Percentiles rank a stretch among this genome's conserved stretches.
These are phyloP conservation scores for Hypomontagnella submonticulosa DNA, from an alignment of 495 filamentous ascomycete genomes.

Conservation along the genomic window DNA sequence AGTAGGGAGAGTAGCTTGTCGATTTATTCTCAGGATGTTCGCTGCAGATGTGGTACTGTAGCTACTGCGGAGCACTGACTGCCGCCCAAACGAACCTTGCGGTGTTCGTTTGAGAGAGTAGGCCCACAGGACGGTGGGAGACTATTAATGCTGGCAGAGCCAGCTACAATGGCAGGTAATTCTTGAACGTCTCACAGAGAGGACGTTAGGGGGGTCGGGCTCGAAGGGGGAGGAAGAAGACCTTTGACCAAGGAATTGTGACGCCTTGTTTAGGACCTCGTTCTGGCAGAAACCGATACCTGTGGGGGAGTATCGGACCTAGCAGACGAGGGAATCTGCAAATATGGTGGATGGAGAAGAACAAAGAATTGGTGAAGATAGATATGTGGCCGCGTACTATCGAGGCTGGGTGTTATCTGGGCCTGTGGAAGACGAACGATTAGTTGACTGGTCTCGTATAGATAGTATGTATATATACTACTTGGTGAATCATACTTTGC, in stretches of 20 bases:
- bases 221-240: constrained; percentile 82
- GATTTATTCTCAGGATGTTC: constrained; percentile 32
- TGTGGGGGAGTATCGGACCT: constrained; percentile 83
- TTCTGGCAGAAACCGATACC: constrained; percentile 87
- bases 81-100: constrained; percentile 91
- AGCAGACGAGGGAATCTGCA: constrained; percentile 88
- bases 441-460: constrained; percentile 1
- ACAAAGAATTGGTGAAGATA: constrained; percentile 13
- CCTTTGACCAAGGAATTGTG: constrained; percentile 89
- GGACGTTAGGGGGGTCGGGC: constrained; percentile 89
- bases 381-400: constrained; percentile 20
- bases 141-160: constrained; percentile 63
- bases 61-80: constrained; percentile 72
- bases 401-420: constrained; percentile 81
- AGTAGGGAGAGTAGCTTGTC: constrained; percentile 17
- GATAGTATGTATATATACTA: constrained; percentile 35
- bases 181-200: constrained; percentile 64
- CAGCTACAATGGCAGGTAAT: constrained; percentile 61
- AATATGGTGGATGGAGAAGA: constrained; percentile 34
- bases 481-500: constrained; percentile 75
- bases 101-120: constrained; percentile 92
- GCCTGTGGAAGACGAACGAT: constrained; percentile 64
- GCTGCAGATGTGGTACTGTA: constrained; percentile 47
- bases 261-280: constrained; percentile 71
- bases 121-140: constrained; percentile 79